These are phyloP conservation scores for Gossypium rotundifolium DNA, from an alignment of 345 rosid genomes.

Conservation along the genomic window DNA sequence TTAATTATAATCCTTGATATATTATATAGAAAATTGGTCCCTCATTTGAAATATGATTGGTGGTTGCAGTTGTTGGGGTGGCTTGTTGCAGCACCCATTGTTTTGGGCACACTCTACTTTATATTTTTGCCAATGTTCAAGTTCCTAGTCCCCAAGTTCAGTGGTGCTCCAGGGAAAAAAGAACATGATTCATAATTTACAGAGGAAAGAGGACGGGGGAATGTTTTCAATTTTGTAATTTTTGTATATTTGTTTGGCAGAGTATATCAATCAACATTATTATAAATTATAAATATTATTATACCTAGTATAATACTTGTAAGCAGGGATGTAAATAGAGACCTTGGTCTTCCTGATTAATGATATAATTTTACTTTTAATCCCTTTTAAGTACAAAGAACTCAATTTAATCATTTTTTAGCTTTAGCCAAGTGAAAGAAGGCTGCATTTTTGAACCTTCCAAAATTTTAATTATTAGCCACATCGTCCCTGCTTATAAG, in stretches of 20 bases:
- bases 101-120: conserved; percentile 36
- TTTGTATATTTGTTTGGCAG: neutral
- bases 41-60: neutral
- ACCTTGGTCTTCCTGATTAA: no score
- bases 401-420: no score
- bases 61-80: conserved; percentile 65
- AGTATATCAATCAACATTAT: neutral
- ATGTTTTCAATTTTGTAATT: neutral
- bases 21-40: no score
- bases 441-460: no score
- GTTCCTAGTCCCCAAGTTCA: conserved; percentile 51
- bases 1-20: no score
- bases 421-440: no score
- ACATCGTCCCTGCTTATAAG: neutral
- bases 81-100: conserved; percentile 56
- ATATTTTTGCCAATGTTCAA: conserved; percentile 53
- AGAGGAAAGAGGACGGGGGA: conserved; percentile 51
- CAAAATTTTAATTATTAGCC: no score
- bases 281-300: neutral
- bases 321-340: no score
- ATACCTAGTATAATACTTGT: no score
- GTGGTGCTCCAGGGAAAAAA: conserved; percentile 32
- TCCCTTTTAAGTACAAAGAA: no score
- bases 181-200: conserved; percentile 25
- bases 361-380: no score